Base-by-base conservation (phyloP, 1,284 basidiomycete genomes). In the Apiotrichum montevideense region DNA sequence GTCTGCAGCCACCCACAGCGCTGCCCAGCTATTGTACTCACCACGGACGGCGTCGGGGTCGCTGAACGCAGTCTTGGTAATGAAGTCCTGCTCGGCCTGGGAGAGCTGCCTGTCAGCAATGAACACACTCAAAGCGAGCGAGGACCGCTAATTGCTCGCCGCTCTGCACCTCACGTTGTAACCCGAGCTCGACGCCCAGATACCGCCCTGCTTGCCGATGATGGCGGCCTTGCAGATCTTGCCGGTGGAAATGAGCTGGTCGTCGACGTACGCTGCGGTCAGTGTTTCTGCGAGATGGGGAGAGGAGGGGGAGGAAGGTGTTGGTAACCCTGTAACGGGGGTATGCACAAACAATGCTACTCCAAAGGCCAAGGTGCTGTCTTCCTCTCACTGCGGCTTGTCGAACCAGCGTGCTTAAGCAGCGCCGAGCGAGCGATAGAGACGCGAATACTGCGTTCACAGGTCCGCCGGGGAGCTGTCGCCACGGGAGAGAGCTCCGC, bases 211-310 rank as follows among this genome's bases (percentile, higher is more conserved):
- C 63, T 82, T 83, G 43, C 92, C 93, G 53, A 97, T 63, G 76
- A 97, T 96, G 45, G 91, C 91, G 43, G 90, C 92, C 68, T 83
- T 81, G 43, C 79, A 57, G 72, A 96, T 80, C 77, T 85, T 89
- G 66, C 85, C 86, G 57, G 81, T 87, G 35, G 84, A 88, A 63
- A 95, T 75, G 61, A 97, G 85, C 74, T 93, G 87, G 70, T 79
- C 78, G 78, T 97, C 90, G 74, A 96, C 89, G 80, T 95, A 95
- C 58, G 79, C 90, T 93, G 69, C 33, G 35, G 14, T 32, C 41
- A 34, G 33, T 6, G 9, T 21, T 50, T 6, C 42, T 46, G 41
- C 32, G 41, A 21, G 33, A 15, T n/a, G 39, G 14, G 15, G 39
- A 13, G 45, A 33, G 10, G 35, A 46, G 41, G 29, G 14, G 40